Conservation (phyloP, 345 rosid species). For the Streptanthus diversifolius region DNA sequence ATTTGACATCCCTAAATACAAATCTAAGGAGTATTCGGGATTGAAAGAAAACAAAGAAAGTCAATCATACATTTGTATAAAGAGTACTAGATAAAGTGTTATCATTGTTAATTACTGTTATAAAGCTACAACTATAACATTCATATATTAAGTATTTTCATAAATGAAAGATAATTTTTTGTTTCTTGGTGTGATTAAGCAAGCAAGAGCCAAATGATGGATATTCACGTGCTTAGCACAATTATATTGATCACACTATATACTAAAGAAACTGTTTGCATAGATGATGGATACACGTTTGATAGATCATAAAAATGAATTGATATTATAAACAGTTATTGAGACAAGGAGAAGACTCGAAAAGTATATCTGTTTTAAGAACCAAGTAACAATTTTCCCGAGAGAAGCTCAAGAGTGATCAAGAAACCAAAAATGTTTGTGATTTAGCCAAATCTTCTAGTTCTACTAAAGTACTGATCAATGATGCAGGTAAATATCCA, state of each 20-base stretch:
- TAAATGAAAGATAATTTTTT: background rate
- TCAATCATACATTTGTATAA: background rate
- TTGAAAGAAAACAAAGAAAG: background rate
- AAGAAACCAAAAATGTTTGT: background rate
- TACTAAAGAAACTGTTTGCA: background rate
- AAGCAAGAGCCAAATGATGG: slow-evolving; percentile 38
- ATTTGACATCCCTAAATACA: too few species aligned
- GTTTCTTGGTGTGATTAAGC: slow-evolving; percentile 11
- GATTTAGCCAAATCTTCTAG: background rate
- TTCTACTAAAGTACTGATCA: background rate
- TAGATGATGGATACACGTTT: background rate
- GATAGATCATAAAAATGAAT: background rate
- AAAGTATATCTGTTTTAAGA: background rate
- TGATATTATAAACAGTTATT: background rate
- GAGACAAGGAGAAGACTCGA: background rate
- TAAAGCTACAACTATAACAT: background rate
- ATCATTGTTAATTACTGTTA: background rate
- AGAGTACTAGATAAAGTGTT: background rate
- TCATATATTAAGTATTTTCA: slow-evolving; percentile 1
- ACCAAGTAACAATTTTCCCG: background rate
- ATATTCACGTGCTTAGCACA: slow-evolving; percentile 40
- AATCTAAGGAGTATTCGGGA: too few species aligned
- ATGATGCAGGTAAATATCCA: background rate
- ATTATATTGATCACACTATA: slow-evolving; percentile 30
- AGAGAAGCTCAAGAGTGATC: background rate